These are phyloP conservation scores for Bolboschoenoplectus hybrid DNA, from an alignment of 202 grass and related monocot species.

Conservation along the genomic window DNA sequence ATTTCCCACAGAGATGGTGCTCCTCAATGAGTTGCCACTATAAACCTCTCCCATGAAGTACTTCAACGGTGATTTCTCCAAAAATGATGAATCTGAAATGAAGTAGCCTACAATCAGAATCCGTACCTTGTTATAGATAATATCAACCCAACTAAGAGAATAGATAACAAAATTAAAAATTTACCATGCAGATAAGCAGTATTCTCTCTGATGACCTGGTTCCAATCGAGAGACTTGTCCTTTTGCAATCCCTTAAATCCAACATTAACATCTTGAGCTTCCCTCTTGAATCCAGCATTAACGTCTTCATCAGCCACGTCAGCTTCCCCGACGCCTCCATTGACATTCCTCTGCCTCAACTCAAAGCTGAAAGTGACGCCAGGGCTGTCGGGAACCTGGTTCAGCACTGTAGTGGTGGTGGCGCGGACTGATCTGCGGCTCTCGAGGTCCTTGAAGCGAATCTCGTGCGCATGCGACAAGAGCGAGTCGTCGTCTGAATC, in stretches of 20 bases:
- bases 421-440: slow-evolving; percentile 23
- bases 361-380: slow-evolving; percentile 63
- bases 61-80: slow-evolving; percentile 71
- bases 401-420: slow-evolving; percentile 19
- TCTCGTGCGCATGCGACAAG: slow-evolving; percentile 44
- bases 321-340: slow-evolving; percentile 48
- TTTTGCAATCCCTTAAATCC: slow-evolving; percentile 65
- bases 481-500: slow-evolving; percentile 52
- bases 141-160: slow-evolving; percentile 13
- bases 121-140: not conserved
- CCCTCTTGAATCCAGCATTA: slow-evolving; percentile 47
- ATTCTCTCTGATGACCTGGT: slow-evolving; percentile 67
- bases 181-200: slow-evolving; percentile 58
- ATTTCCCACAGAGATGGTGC: slow-evolving; percentile 92
- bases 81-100: slow-evolving; percentile 39
- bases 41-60: slow-evolving; percentile 95
- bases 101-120: slow-evolving; percentile 7
- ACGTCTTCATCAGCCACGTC: slow-evolving; percentile 44
- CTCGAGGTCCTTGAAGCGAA: slow-evolving; percentile 39
- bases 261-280: slow-evolving; percentile 58
- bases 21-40: slow-evolving; percentile 85
- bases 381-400: slow-evolving; percentile 46
- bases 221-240: slow-evolving; percentile 86
- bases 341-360: slow-evolving; percentile 81
- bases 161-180: slow-evolving; percentile 25